These are phyloP conservation scores for Phalaenopsis hybrid DNA, from an alignment of 116 monocot genomes.

Conservation along the genomic window DNA sequence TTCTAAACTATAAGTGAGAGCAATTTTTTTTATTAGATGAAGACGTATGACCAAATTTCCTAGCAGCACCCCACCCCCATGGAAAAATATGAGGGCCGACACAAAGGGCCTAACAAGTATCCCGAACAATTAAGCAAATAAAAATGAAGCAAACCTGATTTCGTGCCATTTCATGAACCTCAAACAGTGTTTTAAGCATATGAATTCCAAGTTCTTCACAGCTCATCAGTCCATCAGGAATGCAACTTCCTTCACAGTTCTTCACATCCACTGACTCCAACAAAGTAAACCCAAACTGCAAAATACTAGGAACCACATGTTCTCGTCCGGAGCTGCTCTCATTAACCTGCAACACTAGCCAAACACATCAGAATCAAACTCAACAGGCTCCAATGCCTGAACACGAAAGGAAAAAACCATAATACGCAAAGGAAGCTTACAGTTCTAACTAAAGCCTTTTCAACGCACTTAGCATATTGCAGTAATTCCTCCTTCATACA, in stretches of 20 bases:
- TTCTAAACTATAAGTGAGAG: no score
- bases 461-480: conserved; percentile 41
- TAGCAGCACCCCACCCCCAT: neutral
- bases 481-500: conserved; percentile 52
- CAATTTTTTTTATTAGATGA: neutral
- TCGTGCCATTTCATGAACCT: conserved; percentile 81
- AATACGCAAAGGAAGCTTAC: conserved; percentile 28
- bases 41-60: no score
- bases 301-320: conserved; percentile 71
- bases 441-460: conserved; percentile 65
- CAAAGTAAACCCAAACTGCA: conserved; percentile 75
- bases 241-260: conserved; percentile 13
- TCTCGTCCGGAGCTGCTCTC: conserved; percentile 76
- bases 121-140: conserved; percentile 2
- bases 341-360: conserved; percentile 37
- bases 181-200: conserved; percentile 70
- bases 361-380: neutral
- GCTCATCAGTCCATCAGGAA: conserved; percentile 36
- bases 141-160: conserved; percentile 54
- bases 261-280: conserved; percentile 48
- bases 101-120: neutral
- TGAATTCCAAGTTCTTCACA: conserved; percentile 64
- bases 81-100: neutral
- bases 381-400: neutral
- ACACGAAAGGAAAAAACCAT: neutral